Evolutionary conservation across 257 asterid genomes (phyloP).

Genomic region (Linderniella brevidens): DNA sequence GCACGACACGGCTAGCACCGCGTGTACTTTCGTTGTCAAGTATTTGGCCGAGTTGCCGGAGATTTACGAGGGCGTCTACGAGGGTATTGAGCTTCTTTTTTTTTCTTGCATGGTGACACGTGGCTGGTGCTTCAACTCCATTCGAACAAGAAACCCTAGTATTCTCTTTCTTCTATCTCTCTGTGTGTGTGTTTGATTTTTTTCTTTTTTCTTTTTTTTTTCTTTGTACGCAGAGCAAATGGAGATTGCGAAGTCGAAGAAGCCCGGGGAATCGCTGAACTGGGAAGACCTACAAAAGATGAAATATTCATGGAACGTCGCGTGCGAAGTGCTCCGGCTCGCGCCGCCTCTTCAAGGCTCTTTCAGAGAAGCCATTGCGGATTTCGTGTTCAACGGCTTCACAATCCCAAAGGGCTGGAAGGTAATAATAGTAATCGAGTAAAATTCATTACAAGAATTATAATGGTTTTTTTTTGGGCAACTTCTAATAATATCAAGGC

Average conservation of each 20-base stretch:
- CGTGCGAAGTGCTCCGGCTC: slow-evolving; percentile 17
- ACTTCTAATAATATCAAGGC: background rate
- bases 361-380: slow-evolving; percentile 20
- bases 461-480: background rate
- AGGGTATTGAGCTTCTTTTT: slow-evolving; percentile 4
- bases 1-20: slow-evolving; percentile 18
- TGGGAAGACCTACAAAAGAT: slow-evolving; percentile 23
- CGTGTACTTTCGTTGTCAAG: slow-evolving; percentile 16
- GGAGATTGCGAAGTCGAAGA: slow-evolving; percentile 16
- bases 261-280: slow-evolving; percentile 12
- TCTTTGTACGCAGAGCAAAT: slow-evolving; percentile 16
- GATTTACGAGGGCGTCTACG: slow-evolving; percentile 12
- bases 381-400: slow-evolving; percentile 17
- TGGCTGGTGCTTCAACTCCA: too few relatives aligned
- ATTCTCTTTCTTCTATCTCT: too few relatives aligned
- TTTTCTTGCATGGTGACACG: background rate
- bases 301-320: too few relatives aligned
- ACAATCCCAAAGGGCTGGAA: slow-evolving; percentile 29
- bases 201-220: background rate
- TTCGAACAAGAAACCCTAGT: too few relatives aligned
- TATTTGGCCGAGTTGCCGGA: slow-evolving; percentile 15
- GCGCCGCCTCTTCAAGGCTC: slow-evolving; percentile 20
- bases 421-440: slow-evolving; percentile 7
- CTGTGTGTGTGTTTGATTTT: too few relatives aligned
- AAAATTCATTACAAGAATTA: background rate